Conservation (phyloP, 164 flowering plant species). For the Vitis riparia region DNA sequence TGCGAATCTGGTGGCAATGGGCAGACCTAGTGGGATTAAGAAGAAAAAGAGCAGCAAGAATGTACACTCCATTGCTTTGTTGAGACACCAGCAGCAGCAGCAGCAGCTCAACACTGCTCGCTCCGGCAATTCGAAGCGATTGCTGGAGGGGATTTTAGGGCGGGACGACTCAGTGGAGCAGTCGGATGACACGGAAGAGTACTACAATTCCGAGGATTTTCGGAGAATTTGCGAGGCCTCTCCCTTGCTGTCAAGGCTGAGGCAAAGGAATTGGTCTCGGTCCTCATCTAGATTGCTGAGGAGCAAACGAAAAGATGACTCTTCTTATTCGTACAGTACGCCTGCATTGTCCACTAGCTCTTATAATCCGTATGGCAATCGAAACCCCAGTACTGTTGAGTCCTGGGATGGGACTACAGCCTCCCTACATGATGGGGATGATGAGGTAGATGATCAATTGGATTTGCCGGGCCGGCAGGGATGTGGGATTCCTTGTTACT, state of each 20-base stretch:
- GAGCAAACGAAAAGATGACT: slow-evolving; percentile 50
- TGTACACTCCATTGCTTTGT: slow-evolving; percentile 19
- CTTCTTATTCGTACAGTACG: slow-evolving; percentile 69
- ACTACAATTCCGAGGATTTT: slow-evolving; percentile 66
- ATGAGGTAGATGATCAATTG: slow-evolving; percentile 59
- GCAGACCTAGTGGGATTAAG: slow-evolving; percentile 18
- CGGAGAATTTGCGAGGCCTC: slow-evolving; percentile 37
- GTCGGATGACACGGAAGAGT: slow-evolving; percentile 71
- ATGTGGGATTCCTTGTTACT: slow-evolving; percentile 91
- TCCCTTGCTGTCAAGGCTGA: slow-evolving; percentile 48
- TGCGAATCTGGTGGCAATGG: slow-evolving; percentile 30
- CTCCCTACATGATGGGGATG: slow-evolving; percentile 65
- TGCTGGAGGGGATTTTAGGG: slow-evolving; percentile 19
- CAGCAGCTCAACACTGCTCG: slow-evolving; percentile 4
- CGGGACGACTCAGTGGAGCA: slow-evolving; percentile 49
- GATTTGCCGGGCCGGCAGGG: slow-evolving; percentile 75
- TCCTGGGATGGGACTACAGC: slow-evolving; percentile 82
- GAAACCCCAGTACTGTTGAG: slow-evolving; percentile 63
- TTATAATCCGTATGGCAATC: slow-evolving; percentile 40
- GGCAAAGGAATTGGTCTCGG: slow-evolving; percentile 44
- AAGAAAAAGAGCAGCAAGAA: slow-evolving; percentile 35
- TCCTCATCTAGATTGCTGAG: slow-evolving; percentile 47
- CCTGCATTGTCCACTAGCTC: slow-evolving; percentile 89
- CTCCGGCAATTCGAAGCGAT: slow-evolving; percentile 16
- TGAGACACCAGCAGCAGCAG: slow-evolving; percentile 25